phyloP scores from a whole-genome alignment of 2,329 filamentous ascomycete genomes.

The Ceratocystis cubensis region DNA sequence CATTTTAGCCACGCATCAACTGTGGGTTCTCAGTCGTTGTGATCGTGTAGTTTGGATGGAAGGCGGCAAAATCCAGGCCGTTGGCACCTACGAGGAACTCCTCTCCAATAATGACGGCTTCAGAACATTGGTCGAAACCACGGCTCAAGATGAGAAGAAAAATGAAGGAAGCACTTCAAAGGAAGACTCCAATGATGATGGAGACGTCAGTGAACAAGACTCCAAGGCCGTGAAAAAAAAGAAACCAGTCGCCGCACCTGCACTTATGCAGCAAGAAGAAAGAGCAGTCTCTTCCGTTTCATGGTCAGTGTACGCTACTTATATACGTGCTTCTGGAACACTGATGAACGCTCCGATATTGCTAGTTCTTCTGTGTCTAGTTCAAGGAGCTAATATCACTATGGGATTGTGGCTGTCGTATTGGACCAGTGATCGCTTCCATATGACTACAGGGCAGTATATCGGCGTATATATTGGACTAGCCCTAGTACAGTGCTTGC shows the following conservation, averaged over 20 bases:
- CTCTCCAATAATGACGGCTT: slow-evolving; percentile 71
- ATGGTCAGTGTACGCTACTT: slow-evolving; percentile 67
- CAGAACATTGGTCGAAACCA: slow-evolving; percentile 72
- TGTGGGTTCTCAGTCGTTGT: slow-evolving; percentile 81
- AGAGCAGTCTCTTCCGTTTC: slow-evolving; percentile 63
- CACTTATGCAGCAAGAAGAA: slow-evolving; percentile 61
- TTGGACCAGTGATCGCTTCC: slow-evolving; percentile 75
- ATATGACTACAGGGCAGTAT: slow-evolving; percentile 54
- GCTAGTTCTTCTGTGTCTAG: slow-evolving; percentile 49
- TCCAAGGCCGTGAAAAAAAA: slow-evolving; percentile 31
- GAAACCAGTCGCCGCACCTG: slow-evolving; percentile 39
- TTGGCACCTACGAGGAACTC: slow-evolving; percentile 81
- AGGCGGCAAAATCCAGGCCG: slow-evolving; percentile 64
- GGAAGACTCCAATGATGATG: slow-evolving; percentile 33
- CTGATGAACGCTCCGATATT: slow-evolving; percentile 56
- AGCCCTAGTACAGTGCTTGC: slow-evolving; percentile 54
- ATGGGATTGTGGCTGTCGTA: slow-evolving; percentile 89
- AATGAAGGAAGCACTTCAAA: slow-evolving; percentile 39
- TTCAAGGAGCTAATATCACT: slow-evolving; percentile 73
- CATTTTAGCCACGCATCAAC: slow-evolving; percentile 85
- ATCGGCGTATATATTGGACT: slow-evolving; percentile 61
- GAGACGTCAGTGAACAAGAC: slow-evolving; percentile 30
- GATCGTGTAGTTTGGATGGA: slow-evolving; percentile 93
- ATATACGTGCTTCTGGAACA: slow-evolving; percentile 62
- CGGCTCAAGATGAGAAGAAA: slow-evolving; percentile 53